Evolutionary conservation across 352 stramenopile genomes (phyloP).

Genomic region (Globisporangium camurandrum): DNA sequence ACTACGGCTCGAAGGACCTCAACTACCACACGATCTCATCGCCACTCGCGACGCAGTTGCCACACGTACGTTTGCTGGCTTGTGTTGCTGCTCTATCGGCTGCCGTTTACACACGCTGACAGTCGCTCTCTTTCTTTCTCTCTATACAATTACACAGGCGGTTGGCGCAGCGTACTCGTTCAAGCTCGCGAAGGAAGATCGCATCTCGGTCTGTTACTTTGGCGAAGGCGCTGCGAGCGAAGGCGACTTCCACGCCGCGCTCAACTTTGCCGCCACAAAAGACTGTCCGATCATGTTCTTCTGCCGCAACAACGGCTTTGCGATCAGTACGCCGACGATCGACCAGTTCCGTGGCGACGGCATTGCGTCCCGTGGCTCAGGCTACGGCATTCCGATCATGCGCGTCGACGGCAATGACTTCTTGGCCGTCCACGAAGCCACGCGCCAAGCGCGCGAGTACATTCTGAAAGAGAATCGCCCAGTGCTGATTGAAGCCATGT

Average conservation of each 20-base stretch:
- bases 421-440: conserved; percentile 93
- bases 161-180: conserved; percentile 94
- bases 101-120: no score
- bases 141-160: conserved; percentile 50
- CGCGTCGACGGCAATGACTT: conserved; percentile 98
- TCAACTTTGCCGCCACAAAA: conserved; percentile 97
- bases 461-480: conserved; percentile 86
- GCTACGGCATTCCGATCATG: conserved; percentile 96
- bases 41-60: conserved; percentile 96
- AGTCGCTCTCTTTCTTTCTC: background rate
- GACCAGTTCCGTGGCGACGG: conserved; percentile 98
- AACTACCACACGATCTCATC: conserved; percentile 98
- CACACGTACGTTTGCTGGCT: conserved; percentile 46
- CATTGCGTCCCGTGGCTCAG: conserved; percentile 89
- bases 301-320: conserved; percentile 98
- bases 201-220: conserved; percentile 94
- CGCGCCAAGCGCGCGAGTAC: conserved; percentile 83
- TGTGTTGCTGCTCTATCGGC: background rate
- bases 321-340: conserved; percentile 92
- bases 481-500: conserved; percentile 98
- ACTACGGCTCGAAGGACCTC: conserved; percentile 93
- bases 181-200: conserved; percentile 89
- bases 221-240: conserved; percentile 96
- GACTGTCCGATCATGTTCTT: conserved; percentile 96
- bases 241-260: conserved; percentile 94